Base-by-base conservation (phyloP, 2,329 filamentous ascomycete species). In the Colletotrichum higginsianum region DNA sequence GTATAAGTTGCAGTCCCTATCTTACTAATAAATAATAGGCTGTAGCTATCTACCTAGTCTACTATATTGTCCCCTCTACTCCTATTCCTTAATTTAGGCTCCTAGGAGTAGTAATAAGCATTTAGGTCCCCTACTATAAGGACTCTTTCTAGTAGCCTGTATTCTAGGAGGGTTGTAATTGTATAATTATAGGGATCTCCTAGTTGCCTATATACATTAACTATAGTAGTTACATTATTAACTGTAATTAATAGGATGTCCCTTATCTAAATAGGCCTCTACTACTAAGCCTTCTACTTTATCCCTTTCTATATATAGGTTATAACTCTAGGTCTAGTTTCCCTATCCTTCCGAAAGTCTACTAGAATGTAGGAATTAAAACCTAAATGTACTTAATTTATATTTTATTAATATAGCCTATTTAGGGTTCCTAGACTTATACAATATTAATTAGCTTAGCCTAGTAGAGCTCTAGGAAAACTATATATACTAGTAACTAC, bases 391-490 rank as follows among this genome's bases (percentile, higher is more conserved):
- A 18, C 52, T 61, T 61, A 4, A 61, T 38, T 23, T 55, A 23
- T 21, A 65, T 56, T 46, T 50, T 65, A 30, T 65, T 12, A 21
- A 35, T 42, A 53, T 62, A 62, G 35, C 60, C 60, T 62, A 62
- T 61, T 46, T 5, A 61, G 44, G 35, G 47, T 44, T 62, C 47
- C 47, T 62, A 2, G 47, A 62, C 47, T 9, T 53, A n/a, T 6
- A 62, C 35, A 40, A 62, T 44, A 1, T 62, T 13, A 12, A 62
- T 44, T n/a, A 42, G 18, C 38, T 62, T 21, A 21, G 47, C 61
- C 35, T 35, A 63, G 47, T 21, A 63, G 30, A 63, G 61, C 47
- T 63, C 35, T 30, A 63, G 7, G 35, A 63, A 38, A 42, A 49
- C 61, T 44, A 13, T 63, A 9, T 63, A 2, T 6, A 13, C 38